Conservation (phyloP, 257 asterid species). For the Jacaranda mimosifolia region DNA sequence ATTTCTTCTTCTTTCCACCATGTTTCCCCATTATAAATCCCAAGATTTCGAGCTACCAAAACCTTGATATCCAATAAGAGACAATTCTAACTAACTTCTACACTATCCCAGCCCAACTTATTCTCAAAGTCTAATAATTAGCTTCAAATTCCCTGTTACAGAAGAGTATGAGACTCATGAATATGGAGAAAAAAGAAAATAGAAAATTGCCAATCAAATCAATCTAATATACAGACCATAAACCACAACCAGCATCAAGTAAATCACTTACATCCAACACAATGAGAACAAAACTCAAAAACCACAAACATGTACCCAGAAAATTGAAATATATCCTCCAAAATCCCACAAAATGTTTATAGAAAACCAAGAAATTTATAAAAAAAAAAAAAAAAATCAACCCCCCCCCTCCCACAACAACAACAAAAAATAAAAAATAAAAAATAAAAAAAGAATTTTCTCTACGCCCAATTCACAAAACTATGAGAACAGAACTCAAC, state of each 20-base stretch:
- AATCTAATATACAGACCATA: background rate
- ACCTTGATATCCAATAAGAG: slow-evolving; percentile 28
- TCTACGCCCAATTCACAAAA: too few species aligned
- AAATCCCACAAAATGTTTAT: slow-evolving; percentile 27
- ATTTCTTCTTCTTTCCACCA: slow-evolving; percentile 54
- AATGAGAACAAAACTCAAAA: too few species aligned
- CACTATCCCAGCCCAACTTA: slow-evolving; percentile 23
- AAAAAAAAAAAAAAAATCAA: too few species aligned
- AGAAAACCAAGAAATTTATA: background rate
- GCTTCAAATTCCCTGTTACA: slow-evolving; percentile 25
- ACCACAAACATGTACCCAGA: slow-evolving; percentile 22
- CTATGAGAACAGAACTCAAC: too few species aligned
- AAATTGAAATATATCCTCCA: slow-evolving; percentile 33
- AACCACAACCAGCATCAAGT: too few species aligned
- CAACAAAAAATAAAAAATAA: too few species aligned
- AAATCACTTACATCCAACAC: too few species aligned
- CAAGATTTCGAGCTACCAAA: slow-evolving; percentile 41
- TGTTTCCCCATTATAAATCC: slow-evolving; percentile 70
- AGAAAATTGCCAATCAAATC: slow-evolving; percentile 20
- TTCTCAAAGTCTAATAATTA: slow-evolving; percentile 25
- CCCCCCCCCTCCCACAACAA: too few species aligned
- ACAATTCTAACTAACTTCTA: slow-evolving; percentile 34
- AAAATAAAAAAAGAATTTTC: too few species aligned
- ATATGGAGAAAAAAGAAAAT: background rate
- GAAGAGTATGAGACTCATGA: slow-evolving; percentile 13